These are phyloP conservation scores for Leishmania arabica DNA, from an alignment of 208 protist species.

Conservation along the genomic window DNA sequence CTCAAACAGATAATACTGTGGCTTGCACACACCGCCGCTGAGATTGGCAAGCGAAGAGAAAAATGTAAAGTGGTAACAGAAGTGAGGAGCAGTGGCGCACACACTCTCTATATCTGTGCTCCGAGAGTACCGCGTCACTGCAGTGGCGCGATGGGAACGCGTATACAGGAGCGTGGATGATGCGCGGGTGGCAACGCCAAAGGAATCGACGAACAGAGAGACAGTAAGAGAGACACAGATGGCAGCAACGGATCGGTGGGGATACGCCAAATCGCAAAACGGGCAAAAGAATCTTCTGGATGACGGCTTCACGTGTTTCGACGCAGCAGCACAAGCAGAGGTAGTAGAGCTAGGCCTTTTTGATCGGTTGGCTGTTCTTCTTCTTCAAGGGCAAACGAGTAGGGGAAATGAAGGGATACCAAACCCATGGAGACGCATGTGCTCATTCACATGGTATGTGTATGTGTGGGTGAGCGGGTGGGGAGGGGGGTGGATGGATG, in stretches of 20 bases:
- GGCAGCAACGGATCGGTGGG: neutral
- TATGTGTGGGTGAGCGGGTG: neutral
- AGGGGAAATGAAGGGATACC: neutral
- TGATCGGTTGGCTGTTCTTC: neutral
- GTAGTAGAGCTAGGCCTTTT: neutral
- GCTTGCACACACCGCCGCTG: neutral
- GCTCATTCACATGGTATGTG: neutral
- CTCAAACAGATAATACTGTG: neutral
- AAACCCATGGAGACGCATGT: neutral
- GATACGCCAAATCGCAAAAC: neutral
- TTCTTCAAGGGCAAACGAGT: neutral
- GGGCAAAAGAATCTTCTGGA: neutral
- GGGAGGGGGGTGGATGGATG: too few species aligned
- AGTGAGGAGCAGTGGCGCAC: neutral
- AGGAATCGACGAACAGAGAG: constrained; percentile 4
- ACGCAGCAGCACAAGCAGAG: neutral
- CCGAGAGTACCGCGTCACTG: neutral
- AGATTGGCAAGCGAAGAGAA: neutral
- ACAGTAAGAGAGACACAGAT: constrained; percentile 7
- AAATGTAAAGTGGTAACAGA: neutral
- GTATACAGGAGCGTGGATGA: neutral
- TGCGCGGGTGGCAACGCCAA: neutral
- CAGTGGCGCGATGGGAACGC: neutral
- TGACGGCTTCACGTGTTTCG: neutral
- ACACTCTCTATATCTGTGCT: neutral